Conservation (phyloP, 495 filamentous ascomycete genomes). For the Xylaria palmicola region DNA sequence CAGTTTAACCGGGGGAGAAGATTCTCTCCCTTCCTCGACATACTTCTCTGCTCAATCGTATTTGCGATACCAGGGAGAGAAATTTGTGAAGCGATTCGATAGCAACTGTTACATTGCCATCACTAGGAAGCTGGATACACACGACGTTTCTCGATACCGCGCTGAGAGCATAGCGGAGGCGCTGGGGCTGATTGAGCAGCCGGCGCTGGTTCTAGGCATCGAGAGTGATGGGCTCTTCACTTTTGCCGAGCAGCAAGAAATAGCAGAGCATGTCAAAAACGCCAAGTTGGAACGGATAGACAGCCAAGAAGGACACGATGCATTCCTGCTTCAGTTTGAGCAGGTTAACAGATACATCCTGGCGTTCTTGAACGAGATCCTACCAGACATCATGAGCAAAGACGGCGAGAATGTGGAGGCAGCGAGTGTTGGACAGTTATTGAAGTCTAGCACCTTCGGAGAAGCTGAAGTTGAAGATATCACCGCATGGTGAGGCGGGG, state of each 20-base stretch:
- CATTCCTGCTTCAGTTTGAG: slow-evolving; percentile 93
- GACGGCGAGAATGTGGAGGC: slow-evolving; percentile 48
- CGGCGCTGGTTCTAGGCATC: slow-evolving; percentile 85
- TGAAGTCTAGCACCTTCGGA: slow-evolving; percentile 85
- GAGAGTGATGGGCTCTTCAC: slow-evolving; percentile 95
- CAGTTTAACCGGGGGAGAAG: slow-evolving; percentile 38
- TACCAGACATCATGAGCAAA: slow-evolving; percentile 82
- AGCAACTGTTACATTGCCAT: slow-evolving; percentile 99
- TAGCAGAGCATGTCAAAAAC: slow-evolving; percentile 79
- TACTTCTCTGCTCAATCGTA: slow-evolving; percentile 98
- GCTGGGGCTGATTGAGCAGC: slow-evolving; percentile 80
- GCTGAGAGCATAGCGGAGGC: slow-evolving; percentile 64
- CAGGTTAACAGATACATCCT: slow-evolving; percentile 90
- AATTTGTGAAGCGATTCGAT: slow-evolving; percentile 96
- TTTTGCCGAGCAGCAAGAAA: slow-evolving; percentile 89
- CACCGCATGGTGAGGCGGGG: slow-evolving; percentile 76
- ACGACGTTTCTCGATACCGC: slow-evolving; percentile 82
- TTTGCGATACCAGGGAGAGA: slow-evolving; percentile 93
- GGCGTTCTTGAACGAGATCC: slow-evolving; percentile 74
- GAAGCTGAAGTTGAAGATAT: slow-evolving; percentile 97
- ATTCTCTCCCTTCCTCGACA: slow-evolving; percentile 63
- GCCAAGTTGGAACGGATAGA: slow-evolving; percentile 81
- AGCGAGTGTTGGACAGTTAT: slow-evolving; percentile 50
- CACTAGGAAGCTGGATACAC: slow-evolving; percentile 97
- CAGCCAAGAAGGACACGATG: slow-evolving; percentile 92